Conservation (phyloP, 1,284 basidiomycete species). For the Rhodotorula sp. region DNA sequence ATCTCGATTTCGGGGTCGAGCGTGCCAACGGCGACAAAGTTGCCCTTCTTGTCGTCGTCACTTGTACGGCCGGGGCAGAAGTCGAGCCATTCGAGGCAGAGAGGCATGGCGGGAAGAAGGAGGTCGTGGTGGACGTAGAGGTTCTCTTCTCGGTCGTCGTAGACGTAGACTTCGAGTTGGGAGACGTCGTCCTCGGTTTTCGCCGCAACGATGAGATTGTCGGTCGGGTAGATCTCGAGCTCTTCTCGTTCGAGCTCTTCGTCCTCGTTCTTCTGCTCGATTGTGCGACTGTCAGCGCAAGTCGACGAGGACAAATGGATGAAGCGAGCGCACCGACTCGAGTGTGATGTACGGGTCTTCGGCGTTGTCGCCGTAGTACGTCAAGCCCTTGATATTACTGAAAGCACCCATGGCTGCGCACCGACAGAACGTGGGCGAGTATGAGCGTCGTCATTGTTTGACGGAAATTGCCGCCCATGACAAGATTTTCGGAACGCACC, state of each 20-base stretch:
- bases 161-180: conserved; percentile 91
- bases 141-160: conserved; percentile 83
- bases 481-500: conserved; percentile 52
- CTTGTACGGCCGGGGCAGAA: conserved; percentile 64
- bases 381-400: conserved; percentile 91
- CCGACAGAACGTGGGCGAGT: fast-evolving
- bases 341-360: conserved; percentile 98
- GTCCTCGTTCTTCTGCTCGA: conserved; percentile 55
- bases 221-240: conserved; percentile 81
- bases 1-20: conserved; percentile 98
- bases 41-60: conserved; percentile 57
- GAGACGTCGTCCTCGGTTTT: conserved; percentile 98
- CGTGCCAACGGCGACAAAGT: conserved; percentile 93
- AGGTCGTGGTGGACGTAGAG: conserved; percentile 97
- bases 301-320: background rate
- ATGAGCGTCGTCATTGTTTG: too few species aligned
- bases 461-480: too few species aligned
- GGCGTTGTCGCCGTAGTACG: conserved; percentile 84
- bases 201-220: conserved; percentile 87
- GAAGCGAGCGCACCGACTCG: conserved; percentile 66
- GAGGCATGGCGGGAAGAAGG: conserved; percentile 94
- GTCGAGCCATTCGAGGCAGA: conserved; percentile 99
- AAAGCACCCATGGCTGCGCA: conserved; percentile 75
- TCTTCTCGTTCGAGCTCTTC: conserved; percentile 84
- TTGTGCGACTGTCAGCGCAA: background rate